These are phyloP conservation scores for Plasmodium chabaudi DNA, from an alignment of 169 alveolate genomes.

Conservation along the genomic window DNA sequence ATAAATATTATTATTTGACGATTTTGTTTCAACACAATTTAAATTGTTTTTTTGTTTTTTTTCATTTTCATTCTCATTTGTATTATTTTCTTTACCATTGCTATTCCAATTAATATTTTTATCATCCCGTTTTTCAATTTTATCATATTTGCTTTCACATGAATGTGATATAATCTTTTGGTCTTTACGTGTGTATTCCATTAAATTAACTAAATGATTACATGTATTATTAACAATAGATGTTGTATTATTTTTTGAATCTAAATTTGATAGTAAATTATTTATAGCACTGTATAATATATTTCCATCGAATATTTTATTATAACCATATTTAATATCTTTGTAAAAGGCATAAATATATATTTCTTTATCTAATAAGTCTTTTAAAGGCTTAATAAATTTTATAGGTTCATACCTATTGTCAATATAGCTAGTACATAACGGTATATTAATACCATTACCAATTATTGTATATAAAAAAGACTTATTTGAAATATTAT, in stretches of 20 bases:
- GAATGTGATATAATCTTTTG: not conserved
- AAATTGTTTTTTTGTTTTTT: not conserved
- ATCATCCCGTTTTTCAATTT: not conserved
- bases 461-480: slow-evolving; percentile 63
- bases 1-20: not conserved
- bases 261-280: slow-evolving; percentile 44
- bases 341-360: slow-evolving; percentile 57
- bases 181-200: not conserved
- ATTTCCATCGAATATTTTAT: slow-evolving; percentile 20
- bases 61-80: not conserved
- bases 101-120: not conserved
- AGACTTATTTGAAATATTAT: slow-evolving; percentile 65
- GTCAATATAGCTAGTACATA: slow-evolving; percentile 48
- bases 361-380: slow-evolving; percentile 67
- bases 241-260: slow-evolving; percentile 29
- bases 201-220: slow-evolving; percentile 23
- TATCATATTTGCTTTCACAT: not conserved
- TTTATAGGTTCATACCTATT: slow-evolving; percentile 30
- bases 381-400: slow-evolving; percentile 63
- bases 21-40: slow-evolving; percentile 3
- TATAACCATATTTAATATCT: slow-evolving; percentile 38
- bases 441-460: slow-evolving; percentile 57
- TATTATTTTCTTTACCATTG: not conserved
- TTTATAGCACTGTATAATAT: slow-evolving; percentile 37
- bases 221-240: slow-evolving; percentile 42